Base-by-base conservation (phyloP, 345 rosid genomes). In the Populus alba region DNA sequence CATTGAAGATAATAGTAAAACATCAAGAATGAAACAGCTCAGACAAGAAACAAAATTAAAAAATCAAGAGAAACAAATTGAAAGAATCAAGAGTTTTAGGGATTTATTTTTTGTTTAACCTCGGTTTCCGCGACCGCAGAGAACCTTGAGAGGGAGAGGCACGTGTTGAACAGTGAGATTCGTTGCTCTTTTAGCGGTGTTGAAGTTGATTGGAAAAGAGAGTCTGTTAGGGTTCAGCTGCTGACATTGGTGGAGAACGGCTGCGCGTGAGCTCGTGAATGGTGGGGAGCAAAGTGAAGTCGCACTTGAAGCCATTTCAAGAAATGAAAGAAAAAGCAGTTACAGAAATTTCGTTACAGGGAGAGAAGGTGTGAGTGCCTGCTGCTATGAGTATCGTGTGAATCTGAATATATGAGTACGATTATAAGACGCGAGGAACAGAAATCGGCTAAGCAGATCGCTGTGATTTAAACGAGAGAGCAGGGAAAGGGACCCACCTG, bases 121-220 rank as follows among this genome's bases (percentile, higher is more conserved):
- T 67, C 73, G 66, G 63, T 76, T 39, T 53, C 62, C 59, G 6
- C 77, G 77, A 15, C 29, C 7, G 25, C 73, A 79, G 7, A 79
- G 37, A 57, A 75, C 37, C 72, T 49, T 70, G 25, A 70, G 62
- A 65, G 75, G 79, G 29, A 70, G 69, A 25, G 66, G 70, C 53
- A 75, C 3, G 59, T 8, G 35, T 18, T 45, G 18, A 53, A 76
- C 25, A 16, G 69, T 20, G 27, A 62, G 38, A 43, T 17, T 61
- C 10, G 78, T 16, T 25, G 57, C 25, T 17, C 31, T 47, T 20
- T 67, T 66, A n/a, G 27, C 63, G 75, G 68, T 6, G 74, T 31
- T 38, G 62, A 18, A 45, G 67, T 73, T 51, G 77, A 11, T 70
- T 41, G 88, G 87, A 65, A 86, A 78, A 25, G 87, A 83, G 80